Conservation (phyloP, 139 green algal genomes). For the Chlorella sp. region DNA sequence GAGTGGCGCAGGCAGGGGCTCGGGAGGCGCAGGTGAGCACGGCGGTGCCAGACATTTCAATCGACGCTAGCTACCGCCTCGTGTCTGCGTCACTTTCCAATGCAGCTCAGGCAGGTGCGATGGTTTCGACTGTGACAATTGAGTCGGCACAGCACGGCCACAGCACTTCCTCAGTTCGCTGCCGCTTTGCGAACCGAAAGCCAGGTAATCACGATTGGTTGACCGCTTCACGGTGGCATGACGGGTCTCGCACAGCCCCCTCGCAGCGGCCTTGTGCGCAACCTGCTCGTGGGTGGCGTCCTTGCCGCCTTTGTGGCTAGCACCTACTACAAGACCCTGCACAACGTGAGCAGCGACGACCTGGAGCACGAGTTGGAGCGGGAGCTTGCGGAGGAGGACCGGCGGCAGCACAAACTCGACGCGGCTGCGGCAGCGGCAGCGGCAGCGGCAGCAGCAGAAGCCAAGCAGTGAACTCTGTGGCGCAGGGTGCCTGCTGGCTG, state of each 20-base stretch:
- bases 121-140: too few relatives aligned
- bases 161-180: too few relatives aligned
- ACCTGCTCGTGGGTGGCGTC: slow-evolving; percentile 51
- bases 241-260: background rate
- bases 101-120: too few relatives aligned
- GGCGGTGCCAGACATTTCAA: too few relatives aligned
- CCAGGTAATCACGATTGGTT: too few relatives aligned
- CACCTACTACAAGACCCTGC: slow-evolving; percentile 65
- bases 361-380: slow-evolving; percentile 57
- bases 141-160: too few relatives aligned
- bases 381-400: slow-evolving; percentile 39
- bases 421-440: background rate
- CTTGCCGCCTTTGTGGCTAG: slow-evolving; percentile 51
- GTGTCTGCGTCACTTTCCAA: too few relatives aligned
- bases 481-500: background rate
- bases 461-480: background rate
- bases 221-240: too few relatives aligned
- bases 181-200: too few relatives aligned
- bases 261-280: slow-evolving; percentile 21
- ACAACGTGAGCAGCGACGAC: slow-evolving; percentile 55
- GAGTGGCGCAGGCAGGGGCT: background rate
- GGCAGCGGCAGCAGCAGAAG: background rate
- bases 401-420: slow-evolving; percentile 4
- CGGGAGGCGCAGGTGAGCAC: too few relatives aligned
- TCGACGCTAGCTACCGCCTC: too few relatives aligned